Evolutionary conservation across 352 stramenopile genomes (phyloP), one percentile per base, ranked within the genome.

Genomic region (Phytophthora ohioensis): DNA sequence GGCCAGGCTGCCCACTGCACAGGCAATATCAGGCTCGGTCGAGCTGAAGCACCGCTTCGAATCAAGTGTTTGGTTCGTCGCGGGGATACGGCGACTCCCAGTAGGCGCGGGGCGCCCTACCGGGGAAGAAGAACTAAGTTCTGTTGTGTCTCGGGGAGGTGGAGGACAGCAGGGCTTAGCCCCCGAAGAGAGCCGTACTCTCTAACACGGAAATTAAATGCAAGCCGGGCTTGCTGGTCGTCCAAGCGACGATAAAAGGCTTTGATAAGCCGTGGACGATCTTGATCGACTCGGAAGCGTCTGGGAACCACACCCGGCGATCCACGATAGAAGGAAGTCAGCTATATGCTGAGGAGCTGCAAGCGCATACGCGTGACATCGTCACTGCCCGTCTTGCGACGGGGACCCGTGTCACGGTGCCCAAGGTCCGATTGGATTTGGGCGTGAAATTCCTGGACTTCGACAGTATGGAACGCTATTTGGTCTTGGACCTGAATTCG

Each of bases 401-500:
- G 36, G 52, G 61, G 1, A 21, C 21, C 21, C 21, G 21, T 21
- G 21, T 21, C 21, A 21, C 21, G 21, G 21, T 21, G 21, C 9
- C 30, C 4, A 58, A 47, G 38, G 48, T 67, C 32, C 39, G 11
- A 7, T 8, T 67, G n/a, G n/a, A 53, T 47, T 11, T 67, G 15
- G 30, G 17, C 6, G 47, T 59, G n/a, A 67, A 57, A 11, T 34
- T 57, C 17, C 34, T 51, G 2, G 45, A 57, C 35, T 64, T 65
- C n/a, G 21, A 62, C 51, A 62, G 21, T 1, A 21, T 67, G 17
- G 48, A 69, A 57, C 52, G 49, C 56, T 62, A 41, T 62, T 13
- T 61, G 17, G 35, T 63, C 39, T 5, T 72, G 2, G 57, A 72
- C 42, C 27, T 63, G 21, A 31, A 66, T 63, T 46, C 48, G 48